Percentiles rank a stretch among this genome's conserved stretches.
Conservation (phyloP, 192 early-diverging fungal species). For the Entophlyctis helioformis region DNA sequence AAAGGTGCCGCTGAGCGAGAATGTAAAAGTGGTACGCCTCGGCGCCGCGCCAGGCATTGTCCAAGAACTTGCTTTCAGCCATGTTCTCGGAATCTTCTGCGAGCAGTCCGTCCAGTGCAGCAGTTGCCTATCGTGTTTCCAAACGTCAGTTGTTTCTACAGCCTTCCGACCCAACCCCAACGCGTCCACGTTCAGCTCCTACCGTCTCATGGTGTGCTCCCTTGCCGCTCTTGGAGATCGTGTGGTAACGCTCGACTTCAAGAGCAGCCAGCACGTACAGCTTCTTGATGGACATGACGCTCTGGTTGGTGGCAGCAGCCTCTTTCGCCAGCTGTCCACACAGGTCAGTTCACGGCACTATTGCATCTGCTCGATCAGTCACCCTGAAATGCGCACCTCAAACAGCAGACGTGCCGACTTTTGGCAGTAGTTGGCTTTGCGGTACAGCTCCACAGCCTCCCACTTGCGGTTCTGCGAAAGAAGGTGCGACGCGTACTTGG, state of each 20-base stretch:
- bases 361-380: no score
- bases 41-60: constrained; percentile 45
- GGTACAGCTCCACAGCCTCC: constrained; percentile 38
- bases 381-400: no score
- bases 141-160: no score
- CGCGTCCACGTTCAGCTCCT: no score
- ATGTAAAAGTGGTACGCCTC: constrained; percentile 51
- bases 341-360: no score
- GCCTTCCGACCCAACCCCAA: no score
- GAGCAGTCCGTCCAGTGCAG: constrained; percentile 32
- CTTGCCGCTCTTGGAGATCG: constrained; percentile 19
- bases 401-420: constrained; percentile 33
- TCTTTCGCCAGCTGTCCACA: constrained; percentile 37
- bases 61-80: constrained; percentile 22
- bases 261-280: constrained; percentile 46
- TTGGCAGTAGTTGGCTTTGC: constrained; percentile 43
- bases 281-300: constrained; percentile 36
- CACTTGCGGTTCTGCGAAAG: constrained; percentile 15
- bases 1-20: constrained; percentile 42
- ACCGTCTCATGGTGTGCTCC: constrained; percentile 7
- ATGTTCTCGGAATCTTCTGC: constrained; percentile 25
- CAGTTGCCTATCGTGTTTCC: constrained; percentile 13
- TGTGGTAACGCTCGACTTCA: constrained; percentile 42
- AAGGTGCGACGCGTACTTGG: constrained; percentile 29
- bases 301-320: constrained; percentile 20